Conservation (phyloP, 306 rosid genomes). For the Ammopiptanthus mongolicus region DNA sequence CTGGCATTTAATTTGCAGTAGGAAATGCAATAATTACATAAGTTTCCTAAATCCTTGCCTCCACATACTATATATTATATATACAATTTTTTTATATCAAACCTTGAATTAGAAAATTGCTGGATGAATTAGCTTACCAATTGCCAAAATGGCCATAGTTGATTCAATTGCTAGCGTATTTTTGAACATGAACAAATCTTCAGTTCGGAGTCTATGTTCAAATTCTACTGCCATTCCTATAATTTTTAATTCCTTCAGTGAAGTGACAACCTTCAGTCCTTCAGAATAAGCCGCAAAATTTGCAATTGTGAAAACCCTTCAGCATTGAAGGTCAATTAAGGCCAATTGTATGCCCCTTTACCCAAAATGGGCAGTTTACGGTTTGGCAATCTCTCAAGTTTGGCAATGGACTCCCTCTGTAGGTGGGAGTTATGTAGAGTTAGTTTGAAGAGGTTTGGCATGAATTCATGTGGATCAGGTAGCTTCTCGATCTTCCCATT, state of each 20-base stretch:
- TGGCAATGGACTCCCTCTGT: slow-evolving; percentile 41
- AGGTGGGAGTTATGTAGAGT: slow-evolving; percentile 39
- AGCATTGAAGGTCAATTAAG: slow-evolving; percentile 27
- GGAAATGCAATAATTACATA: slow-evolving; percentile 2
- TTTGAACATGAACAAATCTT: slow-evolving; percentile 30
- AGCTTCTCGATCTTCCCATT: slow-evolving; percentile 39
- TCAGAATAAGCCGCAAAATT: slow-evolving; percentile 35
- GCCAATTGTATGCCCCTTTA: slow-evolving; percentile 32
- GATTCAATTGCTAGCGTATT: slow-evolving; percentile 33
- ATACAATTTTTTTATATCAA: neutral
- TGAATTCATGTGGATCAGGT: slow-evolving; percentile 44
- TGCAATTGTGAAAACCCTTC: slow-evolving; percentile 37
- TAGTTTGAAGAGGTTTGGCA: slow-evolving; percentile 35
- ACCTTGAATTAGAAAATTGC: neutral
- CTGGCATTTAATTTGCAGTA: slow-evolving; percentile 28
- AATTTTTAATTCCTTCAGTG: slow-evolving; percentile 33
- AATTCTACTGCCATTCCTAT: slow-evolving; percentile 48
- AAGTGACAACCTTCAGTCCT: slow-evolving; percentile 31
- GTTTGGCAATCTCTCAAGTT: slow-evolving; percentile 40
- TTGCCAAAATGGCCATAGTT: slow-evolving; percentile 38
- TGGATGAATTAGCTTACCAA: slow-evolving; percentile 27
- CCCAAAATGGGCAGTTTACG: slow-evolving; percentile 38
- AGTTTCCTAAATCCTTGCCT: slow-evolving; percentile 7
- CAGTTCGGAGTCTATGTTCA: slow-evolving; percentile 38
- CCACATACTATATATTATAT: neutral